Evolutionary conservation across 2,329 filamentous ascomycete genomes (phyloP), one percentile per base, ranked within the genome.

Genomic region (Colletotrichum sojae): DNA sequence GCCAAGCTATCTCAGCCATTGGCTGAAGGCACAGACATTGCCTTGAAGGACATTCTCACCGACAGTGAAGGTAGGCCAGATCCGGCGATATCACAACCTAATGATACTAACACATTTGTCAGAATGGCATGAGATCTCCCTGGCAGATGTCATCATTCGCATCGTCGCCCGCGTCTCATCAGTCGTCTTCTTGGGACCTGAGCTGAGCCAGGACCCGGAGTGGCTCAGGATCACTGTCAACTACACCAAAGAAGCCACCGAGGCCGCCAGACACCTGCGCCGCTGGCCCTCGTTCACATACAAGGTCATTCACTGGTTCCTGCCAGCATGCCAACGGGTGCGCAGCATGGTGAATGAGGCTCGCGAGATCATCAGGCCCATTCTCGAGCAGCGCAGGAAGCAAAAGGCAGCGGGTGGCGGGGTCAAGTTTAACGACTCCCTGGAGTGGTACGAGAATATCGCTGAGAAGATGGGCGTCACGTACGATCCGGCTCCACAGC

Each of bases 141-240:
- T 66, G 3, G 56, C 60, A 13, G 56, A 62, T n/a, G 64, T 61
- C 15, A 51, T 66, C 3, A 57, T 65, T 22, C 60, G 48, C 5
- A 61, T 73, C 5, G 67, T 73, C 20, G 61, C 73, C 2, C 70
- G 70, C 1, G 69, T 73, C 10, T 81, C 73, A 2, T 72, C 71
- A 12, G 57, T 65, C 40, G 64, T 74, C 40, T 74, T 75, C 52
- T 60, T 74, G 8, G 73, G 73, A 4, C 60, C 63, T 4, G 72
- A 73, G n/a, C 63, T 73, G 27, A 72, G 71, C 39, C 61, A 70
- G 5, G 63, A 75, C 45, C 51, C 61, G 2, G 64, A 72, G n/a
- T 75, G 73, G 73, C 64, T 72, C 45, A 54, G 70, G 36, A 67
- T 71, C 45, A 62, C 69, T 2, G 36, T 59, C 25, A 49, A 71